Evolutionary conservation across 139 green algal genomes (phyloP).

Genomic region (Axilococcus clingmanii): DNA sequence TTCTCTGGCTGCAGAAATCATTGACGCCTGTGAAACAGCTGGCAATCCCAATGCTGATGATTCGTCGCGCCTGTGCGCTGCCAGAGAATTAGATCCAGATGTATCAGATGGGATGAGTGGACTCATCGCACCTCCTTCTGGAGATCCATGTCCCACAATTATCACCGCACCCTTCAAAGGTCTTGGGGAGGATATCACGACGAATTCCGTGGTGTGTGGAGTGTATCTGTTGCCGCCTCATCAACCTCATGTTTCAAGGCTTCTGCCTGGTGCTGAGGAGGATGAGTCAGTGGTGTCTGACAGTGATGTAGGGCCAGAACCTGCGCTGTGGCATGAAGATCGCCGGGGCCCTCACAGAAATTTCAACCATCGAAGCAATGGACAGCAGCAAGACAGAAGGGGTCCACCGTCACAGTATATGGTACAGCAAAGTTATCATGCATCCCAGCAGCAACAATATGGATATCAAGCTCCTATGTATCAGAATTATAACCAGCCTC

Average conservation of each 20-base stretch:
- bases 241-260: slow-evolving; percentile 30
- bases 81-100: slow-evolving; percentile 15
- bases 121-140: slow-evolving; percentile 44
- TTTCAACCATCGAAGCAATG: too few species aligned
- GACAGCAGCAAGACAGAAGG: background rate
- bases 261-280: slow-evolving; percentile 25
- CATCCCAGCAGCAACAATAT: background rate
- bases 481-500: background rate
- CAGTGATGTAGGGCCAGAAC: slow-evolving; percentile 25
- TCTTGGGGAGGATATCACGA: slow-evolving; percentile 58
- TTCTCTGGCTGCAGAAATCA: slow-evolving; percentile 63
- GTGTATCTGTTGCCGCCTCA: slow-evolving; percentile 52
- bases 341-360: slow-evolving; percentile 1
- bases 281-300: slow-evolving; percentile 25
- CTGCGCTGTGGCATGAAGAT: slow-evolving; percentile 47
- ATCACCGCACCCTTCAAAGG: slow-evolving; percentile 52
- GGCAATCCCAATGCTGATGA: slow-evolving; percentile 5
- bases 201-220: slow-evolving; percentile 63
- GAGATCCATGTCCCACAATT: slow-evolving; percentile 63
- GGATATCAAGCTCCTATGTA: background rate
- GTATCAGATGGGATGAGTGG: slow-evolving; percentile 59
- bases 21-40: slow-evolving; percentile 56
- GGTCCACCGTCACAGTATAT: background rate
- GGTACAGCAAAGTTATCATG: slow-evolving; percentile 3
- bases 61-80: background rate